Base-by-base conservation (phyloP, 495 filamentous ascomycete genomes). In the Bacidia gigantensis region DNA sequence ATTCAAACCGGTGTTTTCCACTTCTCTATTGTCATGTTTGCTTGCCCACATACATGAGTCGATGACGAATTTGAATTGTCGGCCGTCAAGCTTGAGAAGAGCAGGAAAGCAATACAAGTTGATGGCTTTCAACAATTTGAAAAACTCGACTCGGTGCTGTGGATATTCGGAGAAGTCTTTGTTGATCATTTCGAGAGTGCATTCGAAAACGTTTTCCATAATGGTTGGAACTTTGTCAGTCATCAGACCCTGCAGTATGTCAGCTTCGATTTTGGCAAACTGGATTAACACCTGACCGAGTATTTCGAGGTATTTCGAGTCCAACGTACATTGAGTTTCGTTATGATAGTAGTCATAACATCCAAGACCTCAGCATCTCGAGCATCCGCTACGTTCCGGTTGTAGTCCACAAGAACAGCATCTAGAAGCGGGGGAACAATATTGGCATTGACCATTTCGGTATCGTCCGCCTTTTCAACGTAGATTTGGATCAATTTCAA, bases 111-210 rank as follows among this genome's bases (percentile, higher is more conserved):
- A 97, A 65, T 89, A 83, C 3, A 95, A 69, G 61, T 99, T 99
- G 69, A 99, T 95, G 11, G 89, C 86, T 60, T 94, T 78, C 14
- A 99, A 77, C 25, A 97, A 73, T 66, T 92, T 93, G 77, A 97
- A 99, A 66, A 99, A 99, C 65, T 95, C 89, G 2, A 99, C 92
- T 39, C 92, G 83, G 61, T 97, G 92, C 62, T 99, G 92, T 0
- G 92, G 92, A 66, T 93, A 99, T 64, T 99, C 92, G 44, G 94
- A 93, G 71, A 97, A 99, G 63, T 99, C 90, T 68, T 97, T 99
- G 77, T 97, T 99, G 72, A 99, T 97, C 92, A 99, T 99, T 57
- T 95, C 86, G 39, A 99, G 72, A 7, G 92, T 99, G 70, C 92
- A 97, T 66, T 95, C 90, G 64, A 99, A 99, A 18, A 99, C 87